Percentiles rank a stretch among this genome's conserved stretches.
Evolutionary conservation across 2,329 filamentous ascomycete genomes (phyloP).

Genomic region (Thelonectria blattea): DNA sequence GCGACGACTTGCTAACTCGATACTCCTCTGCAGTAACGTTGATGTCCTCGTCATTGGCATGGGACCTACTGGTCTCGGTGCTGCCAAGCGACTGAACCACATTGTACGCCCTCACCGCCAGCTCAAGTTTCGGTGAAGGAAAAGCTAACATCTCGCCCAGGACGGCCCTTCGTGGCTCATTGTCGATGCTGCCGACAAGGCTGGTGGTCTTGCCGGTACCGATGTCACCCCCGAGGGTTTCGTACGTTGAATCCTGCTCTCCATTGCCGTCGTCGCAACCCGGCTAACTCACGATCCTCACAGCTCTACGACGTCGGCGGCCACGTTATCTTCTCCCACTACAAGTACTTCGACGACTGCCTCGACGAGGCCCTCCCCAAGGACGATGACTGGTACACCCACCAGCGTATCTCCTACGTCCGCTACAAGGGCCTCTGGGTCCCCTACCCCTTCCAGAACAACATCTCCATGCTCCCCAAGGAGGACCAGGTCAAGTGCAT

Average conservation of each 20-base stretch:
- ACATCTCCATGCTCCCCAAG: constrained; percentile 97
- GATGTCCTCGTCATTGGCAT: constrained; percentile 98
- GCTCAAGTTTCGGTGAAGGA: constrained; percentile 31
- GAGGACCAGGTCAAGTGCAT: constrained; percentile 95
- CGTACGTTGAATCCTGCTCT: constrained; percentile 65
- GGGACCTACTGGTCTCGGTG: constrained; percentile 95
- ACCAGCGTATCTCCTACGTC: constrained; percentile 98
- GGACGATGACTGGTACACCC: constrained; percentile 93
- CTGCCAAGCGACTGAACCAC: constrained; percentile 96
- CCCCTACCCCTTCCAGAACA: constrained; percentile 99
- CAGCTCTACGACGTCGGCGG: constrained; percentile 98
- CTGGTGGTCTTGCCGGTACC: constrained; percentile 94
- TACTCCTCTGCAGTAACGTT: constrained; percentile 68
- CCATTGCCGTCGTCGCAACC: constrained; percentile 16
- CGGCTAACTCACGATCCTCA: constrained; percentile 26
- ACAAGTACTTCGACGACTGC: constrained; percentile 99
- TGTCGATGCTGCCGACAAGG: constrained; percentile 87
- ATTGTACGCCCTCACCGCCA: constrained; percentile 68
- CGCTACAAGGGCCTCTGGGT: constrained; percentile 97
- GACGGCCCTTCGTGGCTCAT: constrained; percentile 95
- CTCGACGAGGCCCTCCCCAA: constrained; percentile 95
- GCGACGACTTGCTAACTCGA: constrained; percentile 26
- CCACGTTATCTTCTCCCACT: constrained; percentile 99
- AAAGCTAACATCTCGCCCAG: constrained; percentile 54
- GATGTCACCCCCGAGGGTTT: constrained; percentile 96